A percentile compares a stretch with the other conserved stretches of the same genome.
phyloP scores from a whole-genome alignment of 805 yeast genomes.

The Hanseniaspora guilliermondii region DNA sequence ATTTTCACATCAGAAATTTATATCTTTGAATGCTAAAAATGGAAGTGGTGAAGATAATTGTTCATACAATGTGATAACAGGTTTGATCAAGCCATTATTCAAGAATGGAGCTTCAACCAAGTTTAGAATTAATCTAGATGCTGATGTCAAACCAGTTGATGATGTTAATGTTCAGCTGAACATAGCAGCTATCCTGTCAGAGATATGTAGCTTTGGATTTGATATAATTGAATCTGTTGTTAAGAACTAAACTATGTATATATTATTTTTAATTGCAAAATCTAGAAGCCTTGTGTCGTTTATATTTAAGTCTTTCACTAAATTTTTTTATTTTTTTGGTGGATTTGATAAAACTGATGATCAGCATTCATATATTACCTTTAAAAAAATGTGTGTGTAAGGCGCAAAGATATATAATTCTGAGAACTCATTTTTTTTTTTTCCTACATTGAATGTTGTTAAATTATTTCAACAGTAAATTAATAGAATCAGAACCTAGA shows the following conservation, averaged over 20 bases:
- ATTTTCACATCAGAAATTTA: constrained; percentile 49
- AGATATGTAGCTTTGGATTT: constrained; percentile 58
- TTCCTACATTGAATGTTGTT: no score
- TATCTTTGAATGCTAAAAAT: constrained; percentile 39
- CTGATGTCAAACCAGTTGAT: constrained; percentile 52
- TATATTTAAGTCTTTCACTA: no score
- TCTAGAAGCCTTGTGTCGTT: no score
- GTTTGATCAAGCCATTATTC: constrained; percentile 63
- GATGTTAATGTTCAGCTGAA: constrained; percentile 47
- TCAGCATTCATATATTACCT: no score
- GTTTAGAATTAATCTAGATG: constrained; percentile 70
- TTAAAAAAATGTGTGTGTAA: no score
- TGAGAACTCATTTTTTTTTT: no score
- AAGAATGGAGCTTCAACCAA: constrained; percentile 39
- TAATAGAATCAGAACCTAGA: background rate
- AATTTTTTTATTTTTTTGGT: no score
- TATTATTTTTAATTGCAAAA: constrained; percentile 18
- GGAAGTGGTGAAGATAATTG: constrained; percentile 30
- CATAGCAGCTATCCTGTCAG: constrained; percentile 58
- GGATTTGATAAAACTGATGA: no score
- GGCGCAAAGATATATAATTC: no score
- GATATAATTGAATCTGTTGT: constrained; percentile 34
- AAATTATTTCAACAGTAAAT: no score
- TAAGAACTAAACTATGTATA: background rate
- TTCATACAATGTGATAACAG: constrained; percentile 48